Base-by-base conservation (phyloP, 257 asterid genomes). In the Lycium barbarum region DNA sequence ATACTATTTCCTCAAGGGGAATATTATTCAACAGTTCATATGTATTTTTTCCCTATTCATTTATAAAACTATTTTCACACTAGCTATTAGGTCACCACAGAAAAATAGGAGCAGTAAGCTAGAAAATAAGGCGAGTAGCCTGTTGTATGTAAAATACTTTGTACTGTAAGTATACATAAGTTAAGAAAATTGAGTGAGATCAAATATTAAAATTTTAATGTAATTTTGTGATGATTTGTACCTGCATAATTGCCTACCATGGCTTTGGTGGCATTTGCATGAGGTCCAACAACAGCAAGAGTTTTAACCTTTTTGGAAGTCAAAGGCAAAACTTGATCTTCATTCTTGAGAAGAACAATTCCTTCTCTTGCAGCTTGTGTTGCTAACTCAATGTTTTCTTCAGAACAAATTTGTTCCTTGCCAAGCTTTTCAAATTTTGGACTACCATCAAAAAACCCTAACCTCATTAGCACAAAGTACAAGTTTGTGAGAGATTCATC, bases 161-260 rank as follows among this genome's bases (percentile, higher is more conserved):
- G 2, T 0, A 14, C 1, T 55, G 7, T 55, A 15, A 6, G 15
- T 55, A 2, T 17, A 55, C 15, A 55, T 55, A 55, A 55, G n/a
- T 55, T 55, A 55, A n/a, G n/a, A 55, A 55, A 55, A 4, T 14
- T 7, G n/a, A 3, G 2, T 0, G 17, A 1, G 18, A 0, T 55
- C n/a, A 55, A 55, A 13, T 55, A 55, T 9, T 55, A 3, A 12
- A 14, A 55, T 14, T 55, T 13, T 4, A 7, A 15, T 12, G 13
- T 0, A 61, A 14, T 10, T 14, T 57, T 20, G 9, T 6, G 15
- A 22, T 40, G 45, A 5, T 36, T 17, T 58, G 0, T 82, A 87
- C 93, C 93, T 47, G 86, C 91, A 45, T 92, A 90, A 18, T 89
- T 92, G 1, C 95, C 92, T 0, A 92, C 76, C 92, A 92, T 89